Evolutionary conservation across 169 alveolate species (phyloP), one percentile per base, ranked within the genome.

Genomic region (Plasmodium berghei): DNA sequence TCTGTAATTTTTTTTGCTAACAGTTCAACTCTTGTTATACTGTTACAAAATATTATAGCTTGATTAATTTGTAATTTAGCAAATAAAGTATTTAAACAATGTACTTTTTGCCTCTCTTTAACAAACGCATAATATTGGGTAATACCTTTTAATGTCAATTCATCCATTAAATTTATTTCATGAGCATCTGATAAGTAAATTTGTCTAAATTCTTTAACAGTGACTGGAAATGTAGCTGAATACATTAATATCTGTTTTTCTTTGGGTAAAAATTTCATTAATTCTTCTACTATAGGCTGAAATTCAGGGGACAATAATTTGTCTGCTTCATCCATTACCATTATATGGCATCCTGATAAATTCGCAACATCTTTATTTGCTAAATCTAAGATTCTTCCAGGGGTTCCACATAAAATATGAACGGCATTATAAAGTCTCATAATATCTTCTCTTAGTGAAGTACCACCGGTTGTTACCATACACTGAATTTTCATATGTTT

Each of bases 381-480:
- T 87, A 98, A 95, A 74, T 98, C 99, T 49, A 98, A 93, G 20
- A 98, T 96, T 66, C 99, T 95, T 34, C 99, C 99, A 12, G 99
- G 99, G 5, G 99, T 99, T n/a, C 99, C 99, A 18, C 98, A 99
- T n/a, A 99, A 94, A 1, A 98, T 96, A 90, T 98, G 99, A 20
- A 98, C 99, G 46, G 97, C 97, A 87, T 97, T 96, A 92, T 97
- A 96, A 61, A 99, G 89, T 54, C 99, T 96, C 94, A 97, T 96
- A 59, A 98, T 98, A 91, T 99, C 99, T 70, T 99, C 99, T 52
- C 99, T 93, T 55, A 99, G 93, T 73, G 98, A 95, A 9, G 99
- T 98, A 48, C 99, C 99, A 52, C 99, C 99, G 0, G 99, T 98
- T 34, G 99, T 96, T 12, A 98, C 99, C 99, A 99, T 98, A 92